These are phyloP conservation scores for Ramaria rubella DNA, from an alignment of 768 basidiomycete species.

Conservation along the genomic window DNA sequence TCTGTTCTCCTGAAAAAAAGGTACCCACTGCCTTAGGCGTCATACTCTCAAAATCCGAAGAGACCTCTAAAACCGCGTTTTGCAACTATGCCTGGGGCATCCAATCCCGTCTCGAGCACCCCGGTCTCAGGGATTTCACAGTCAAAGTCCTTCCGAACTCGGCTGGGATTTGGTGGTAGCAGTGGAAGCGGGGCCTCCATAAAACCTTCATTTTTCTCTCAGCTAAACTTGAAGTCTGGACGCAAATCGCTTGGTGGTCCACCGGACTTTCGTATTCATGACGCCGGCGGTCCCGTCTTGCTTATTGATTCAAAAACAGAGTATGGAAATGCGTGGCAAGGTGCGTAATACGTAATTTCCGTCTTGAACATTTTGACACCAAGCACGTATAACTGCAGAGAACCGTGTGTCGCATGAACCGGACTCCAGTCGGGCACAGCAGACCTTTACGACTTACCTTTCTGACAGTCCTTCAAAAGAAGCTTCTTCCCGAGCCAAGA, in stretches of 20 bases:
- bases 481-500: neutral
- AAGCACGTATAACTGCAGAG: neutral
- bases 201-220: constrained; percentile 10
- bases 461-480: constrained; percentile 1
- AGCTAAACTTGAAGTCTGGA: constrained; percentile 5
- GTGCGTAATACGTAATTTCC: neutral
- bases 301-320: constrained; percentile 2
- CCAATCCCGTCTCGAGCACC: constrained; percentile 5
- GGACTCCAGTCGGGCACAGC: neutral
- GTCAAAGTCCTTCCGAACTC: constrained; percentile 42
- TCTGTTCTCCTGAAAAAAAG: neutral
- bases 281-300: constrained; percentile 1
- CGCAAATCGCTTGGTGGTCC: constrained; percentile 5
- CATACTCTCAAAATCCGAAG: neutral
- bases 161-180: constrained; percentile 7
- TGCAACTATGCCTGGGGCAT: constrained; percentile 1
- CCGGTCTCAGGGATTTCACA: constrained; percentile 60
- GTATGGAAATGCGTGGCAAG: neutral
- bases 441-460: neutral
- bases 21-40: neutral
- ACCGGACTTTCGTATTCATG: neutral
- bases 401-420: neutral
- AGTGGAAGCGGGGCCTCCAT: neutral
- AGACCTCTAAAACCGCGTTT: neutral
- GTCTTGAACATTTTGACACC: neutral